A percentile compares a stretch with the other conserved stretches of the same genome.
Evolutionary conservation across 768 basidiomycete species (phyloP).

Genomic region (Suillus lakei): DNA sequence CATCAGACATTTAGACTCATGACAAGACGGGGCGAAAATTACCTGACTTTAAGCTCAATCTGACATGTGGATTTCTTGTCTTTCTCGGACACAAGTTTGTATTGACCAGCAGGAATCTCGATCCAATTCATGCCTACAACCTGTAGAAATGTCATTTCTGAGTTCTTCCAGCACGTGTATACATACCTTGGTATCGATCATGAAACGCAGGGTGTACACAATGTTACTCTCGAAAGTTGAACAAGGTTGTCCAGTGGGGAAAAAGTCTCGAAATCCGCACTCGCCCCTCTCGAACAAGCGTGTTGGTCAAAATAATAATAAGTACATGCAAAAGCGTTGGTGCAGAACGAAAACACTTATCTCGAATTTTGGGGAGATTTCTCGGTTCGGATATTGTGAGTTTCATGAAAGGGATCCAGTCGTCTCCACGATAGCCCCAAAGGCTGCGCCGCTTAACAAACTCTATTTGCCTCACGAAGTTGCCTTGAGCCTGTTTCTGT

Average conservation of each 20-base stretch:
- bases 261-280: conserved; percentile 66
- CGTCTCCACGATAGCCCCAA: conserved; percentile 90
- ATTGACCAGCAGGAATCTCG: conserved; percentile 85
- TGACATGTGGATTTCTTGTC: conserved; percentile 84
- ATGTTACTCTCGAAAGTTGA: conserved; percentile 95
- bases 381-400: conserved; percentile 76
- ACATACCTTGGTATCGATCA: conserved; percentile 93
- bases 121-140: conserved; percentile 99
- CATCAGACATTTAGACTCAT: conserved; percentile 14
- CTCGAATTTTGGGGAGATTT: conserved; percentile 86
- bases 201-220: conserved; percentile 88
- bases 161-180: background rate
- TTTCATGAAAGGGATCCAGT: conserved; percentile 81
- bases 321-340: conserved; percentile 16
- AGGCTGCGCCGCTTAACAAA: conserved; percentile 71
- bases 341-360: conserved; percentile 56
- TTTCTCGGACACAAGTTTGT: conserved; percentile 59
- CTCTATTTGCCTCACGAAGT: conserved; percentile 56
- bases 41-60: conserved; percentile 84
- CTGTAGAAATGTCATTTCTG: conserved; percentile 41
- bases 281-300: conserved; percentile 78
- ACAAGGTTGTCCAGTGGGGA: conserved; percentile 48
- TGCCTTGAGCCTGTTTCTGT: conserved; percentile 33
- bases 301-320: conserved; percentile 36
- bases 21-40: conserved; percentile 23